phyloP scores from a whole-genome alignment of 805 yeast genomes.

The Monosporozyma siamensis region DNA sequence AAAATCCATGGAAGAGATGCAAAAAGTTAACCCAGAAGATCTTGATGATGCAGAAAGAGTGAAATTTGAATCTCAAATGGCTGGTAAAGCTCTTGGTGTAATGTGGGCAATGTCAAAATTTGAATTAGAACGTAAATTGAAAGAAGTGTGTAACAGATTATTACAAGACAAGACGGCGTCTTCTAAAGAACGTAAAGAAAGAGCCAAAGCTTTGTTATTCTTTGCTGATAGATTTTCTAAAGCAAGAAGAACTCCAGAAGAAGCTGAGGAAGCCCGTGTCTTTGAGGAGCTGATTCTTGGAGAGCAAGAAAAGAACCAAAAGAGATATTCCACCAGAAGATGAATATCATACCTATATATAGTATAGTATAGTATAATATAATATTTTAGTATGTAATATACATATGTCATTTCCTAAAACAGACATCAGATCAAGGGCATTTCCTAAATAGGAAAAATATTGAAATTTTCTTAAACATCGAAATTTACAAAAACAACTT shows the following conservation, averaged over 20 bases:
- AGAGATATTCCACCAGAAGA: constrained; percentile 4
- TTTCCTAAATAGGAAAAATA: too few relatives aligned
- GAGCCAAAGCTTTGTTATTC: constrained; percentile 71
- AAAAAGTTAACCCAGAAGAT: constrained; percentile 54
- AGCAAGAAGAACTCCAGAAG: constrained; percentile 71
- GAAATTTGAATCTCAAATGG: constrained; percentile 69
- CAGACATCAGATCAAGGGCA: too few relatives aligned
- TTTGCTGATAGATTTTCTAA: constrained; percentile 62
- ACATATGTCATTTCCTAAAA: too few relatives aligned
- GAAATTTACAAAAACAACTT: too few relatives aligned
- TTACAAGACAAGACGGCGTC: constrained; percentile 58
- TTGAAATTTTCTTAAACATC: too few relatives aligned
- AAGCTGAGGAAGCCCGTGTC: constrained; percentile 82
- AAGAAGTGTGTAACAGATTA: constrained; percentile 75
- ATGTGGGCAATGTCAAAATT: constrained; percentile 92
- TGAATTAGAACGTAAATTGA: constrained; percentile 71
- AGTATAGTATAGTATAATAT: too few relatives aligned
- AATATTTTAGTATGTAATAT: too few relatives aligned
- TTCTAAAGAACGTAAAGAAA: constrained; percentile 49
- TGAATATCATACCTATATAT: neutral
- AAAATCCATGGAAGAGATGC: constrained; percentile 61
- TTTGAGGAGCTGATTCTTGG: constrained; percentile 91
- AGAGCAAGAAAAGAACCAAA: constrained; percentile 45
- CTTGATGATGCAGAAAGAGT: constrained; percentile 53
- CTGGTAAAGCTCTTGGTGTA: constrained; percentile 85